Evolutionary conservation across 768 basidiomycete genomes (phyloP).

Genomic region (Xerocomus spinulosus): DNA sequence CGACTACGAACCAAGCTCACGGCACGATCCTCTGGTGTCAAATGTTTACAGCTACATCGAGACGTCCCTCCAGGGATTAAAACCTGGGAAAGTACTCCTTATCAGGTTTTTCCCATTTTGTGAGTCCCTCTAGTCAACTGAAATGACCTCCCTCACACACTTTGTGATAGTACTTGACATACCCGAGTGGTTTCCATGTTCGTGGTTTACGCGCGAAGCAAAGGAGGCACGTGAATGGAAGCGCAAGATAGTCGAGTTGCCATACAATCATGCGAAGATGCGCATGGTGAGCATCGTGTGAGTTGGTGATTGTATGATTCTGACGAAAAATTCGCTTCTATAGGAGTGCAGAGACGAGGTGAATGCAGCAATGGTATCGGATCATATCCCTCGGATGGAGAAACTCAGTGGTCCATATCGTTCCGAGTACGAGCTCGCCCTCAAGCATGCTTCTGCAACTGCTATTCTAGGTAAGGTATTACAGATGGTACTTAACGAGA

Average conservation of each 20-base stretch:
- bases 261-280: slow-evolving; percentile 24
- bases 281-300: slow-evolving; percentile 21
- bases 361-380: slow-evolving; percentile 7
- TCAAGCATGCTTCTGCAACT: slow-evolving; percentile 8
- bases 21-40: slow-evolving; percentile 8
- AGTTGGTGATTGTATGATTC: not conserved
- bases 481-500: not conserved
- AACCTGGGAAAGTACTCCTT: not conserved
- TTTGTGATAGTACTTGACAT: slow-evolving; percentile 4
- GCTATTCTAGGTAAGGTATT: slow-evolving; percentile 9
- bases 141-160: not conserved
- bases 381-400: slow-evolving; percentile 14
- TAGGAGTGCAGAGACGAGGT: not conserved
- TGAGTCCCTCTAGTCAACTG: not conserved
- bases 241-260: slow-evolving; percentile 11
- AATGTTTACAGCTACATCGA: not conserved
- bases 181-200: slow-evolving; percentile 38
- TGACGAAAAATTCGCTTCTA: not conserved
- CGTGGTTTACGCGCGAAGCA: slow-evolving; percentile 35
- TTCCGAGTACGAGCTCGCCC: slow-evolving; percentile 1
- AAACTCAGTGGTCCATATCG: slow-evolving; percentile 1
- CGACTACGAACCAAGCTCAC: slow-evolving; percentile 12
- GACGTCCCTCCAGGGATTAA: not conserved
- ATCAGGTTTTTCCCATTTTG: slow-evolving; percentile 12
- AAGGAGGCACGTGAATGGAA: not conserved